Base-by-base conservation (phyloP, 75 land plant species). In the Pinus taeda region DNA sequence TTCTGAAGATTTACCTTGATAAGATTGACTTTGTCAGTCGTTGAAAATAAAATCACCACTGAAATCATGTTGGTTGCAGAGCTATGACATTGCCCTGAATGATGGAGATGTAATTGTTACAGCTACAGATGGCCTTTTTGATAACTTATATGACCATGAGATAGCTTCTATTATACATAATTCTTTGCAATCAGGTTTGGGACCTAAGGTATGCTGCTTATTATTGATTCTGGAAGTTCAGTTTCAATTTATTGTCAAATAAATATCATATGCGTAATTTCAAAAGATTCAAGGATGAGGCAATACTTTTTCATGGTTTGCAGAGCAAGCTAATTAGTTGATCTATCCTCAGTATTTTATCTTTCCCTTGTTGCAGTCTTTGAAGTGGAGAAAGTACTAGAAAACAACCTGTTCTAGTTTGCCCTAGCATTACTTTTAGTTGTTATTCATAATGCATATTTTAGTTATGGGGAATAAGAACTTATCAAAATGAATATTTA, bases 121-220 rank as follows among this genome's bases (percentile, higher is more conserved):
- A 39, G 98, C 89, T 56, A 85, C 97, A 21, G 97, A 93, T 86
- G 98, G 97, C 26, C 83, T 96, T 30, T 92, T 88, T 79, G 98
- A 96, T 85, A 96, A 96, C 81, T 57, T 96, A 29, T 93, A 90
- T 62, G 93, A 95, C 11, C 81, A 86, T 45, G 93, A 91, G 74
- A 90, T 95, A 8, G 81, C 83, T 21, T 85, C 82, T 18, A 79
- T 87, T 59, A 85, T 95, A 4, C 74, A 81, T 12, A 83, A 80
- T 59, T 89, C 93, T 33, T 63, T 79, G 57, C 60, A 82, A 71
- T 80, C 84, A 22, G 81, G 79, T 64, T 42, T 80, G 58, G 80
- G 74, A 59, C 88, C 93, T 4, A 79, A 87, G 90, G 95, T 93
- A 82, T 21, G 73, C 21, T 29, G 65, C 55, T 49, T 49, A 20